Conservation (phyloP, 352 stramenopile genomes). For the Thraustochytrium sp. region DNA sequence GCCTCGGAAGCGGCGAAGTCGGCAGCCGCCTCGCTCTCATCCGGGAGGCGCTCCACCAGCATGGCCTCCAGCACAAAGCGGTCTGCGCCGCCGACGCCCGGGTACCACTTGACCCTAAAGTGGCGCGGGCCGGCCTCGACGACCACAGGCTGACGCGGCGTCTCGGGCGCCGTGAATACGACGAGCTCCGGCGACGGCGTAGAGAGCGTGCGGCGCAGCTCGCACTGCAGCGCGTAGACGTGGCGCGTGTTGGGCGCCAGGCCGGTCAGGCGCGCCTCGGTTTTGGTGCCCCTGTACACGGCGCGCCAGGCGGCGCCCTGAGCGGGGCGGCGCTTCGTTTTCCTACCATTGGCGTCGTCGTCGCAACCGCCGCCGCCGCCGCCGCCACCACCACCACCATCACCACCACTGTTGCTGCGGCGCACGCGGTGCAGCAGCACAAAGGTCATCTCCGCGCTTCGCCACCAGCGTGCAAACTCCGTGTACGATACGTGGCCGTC, state of each 20-base stretch:
- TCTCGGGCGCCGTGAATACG: slow-evolving; percentile 59
- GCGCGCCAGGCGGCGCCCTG: slow-evolving; percentile 47
- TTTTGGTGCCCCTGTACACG: slow-evolving; percentile 68
- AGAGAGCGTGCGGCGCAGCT: slow-evolving; percentile 67
- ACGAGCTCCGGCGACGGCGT: slow-evolving; percentile 66
- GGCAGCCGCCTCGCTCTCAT: background rate
- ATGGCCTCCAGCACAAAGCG: slow-evolving; percentile 68
- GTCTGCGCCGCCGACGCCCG: slow-evolving; percentile 60
- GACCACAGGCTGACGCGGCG: slow-evolving; percentile 52
- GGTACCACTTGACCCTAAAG: slow-evolving; percentile 69
- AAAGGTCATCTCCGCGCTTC: slow-evolving; percentile 65
- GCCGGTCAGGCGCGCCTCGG: slow-evolving; percentile 55
- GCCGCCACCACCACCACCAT: background rate
- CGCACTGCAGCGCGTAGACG: slow-evolving; percentile 67
- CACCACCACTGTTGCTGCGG: background rate
- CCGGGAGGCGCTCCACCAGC: slow-evolving; percentile 51
- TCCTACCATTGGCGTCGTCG: no score
- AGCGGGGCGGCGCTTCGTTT: no score
- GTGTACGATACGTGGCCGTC: slow-evolving; percentile 74
- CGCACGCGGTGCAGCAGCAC: slow-evolving; percentile 54
- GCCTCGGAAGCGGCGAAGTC: background rate
- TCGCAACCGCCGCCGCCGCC: no score
- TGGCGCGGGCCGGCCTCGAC: slow-evolving; percentile 57
- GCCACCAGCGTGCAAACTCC: slow-evolving; percentile 82
- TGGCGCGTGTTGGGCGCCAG: slow-evolving; percentile 75